Evolutionary conservation across 257 asterid species (phyloP), one percentile per base, ranked within the genome.

Genomic region (Salvia miltiorrhiza): DNA sequence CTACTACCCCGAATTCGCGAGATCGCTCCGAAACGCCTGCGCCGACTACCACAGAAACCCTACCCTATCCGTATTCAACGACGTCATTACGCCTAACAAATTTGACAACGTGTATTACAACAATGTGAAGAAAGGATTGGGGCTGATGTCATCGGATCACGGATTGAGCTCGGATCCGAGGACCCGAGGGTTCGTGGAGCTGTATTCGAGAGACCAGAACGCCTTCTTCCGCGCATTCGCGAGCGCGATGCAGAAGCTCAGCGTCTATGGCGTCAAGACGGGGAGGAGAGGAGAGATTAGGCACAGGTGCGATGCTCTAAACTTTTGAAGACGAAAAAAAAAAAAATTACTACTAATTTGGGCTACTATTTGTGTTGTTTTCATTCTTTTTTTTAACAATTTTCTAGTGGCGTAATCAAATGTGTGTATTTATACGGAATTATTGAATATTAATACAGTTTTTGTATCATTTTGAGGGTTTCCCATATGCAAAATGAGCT

Each of bases 291-390:
- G 99, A 41, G 96, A 93, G 86, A 75, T 93, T 69, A 81, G 99
- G 74, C 94, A 87, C 75, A 82, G 99, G 77, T 93, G 99, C 70
- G 99, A 93, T 60, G 89, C 87, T 2, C 82, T 85, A 73, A 90
- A 93, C 77, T 48, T 77, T 64, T 87, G 84, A 84, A 53, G 60
- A 53, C 3, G 4, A 24, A 9, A 37, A 17, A 10, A 19, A 9
- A 26, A 60, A 48, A 23, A 30, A 0, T 39, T 4, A 56, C 20
- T 33, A 62, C 23, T 62, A 62, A 40, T 62, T 62, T 21, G 16
- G 24, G 21, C 23, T 40, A 23, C 52, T 55, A 4, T 20, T 64
- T 80, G 30, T 11, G 63, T 35, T 76, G 64, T 37, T 57, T 14
- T 12, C 7, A 8, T 26, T 54, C 4, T 54, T 4, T 23, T 52